Base-by-base conservation (phyloP, 164 flowering plant genomes). In the Kingdonia uniflora region DNA sequence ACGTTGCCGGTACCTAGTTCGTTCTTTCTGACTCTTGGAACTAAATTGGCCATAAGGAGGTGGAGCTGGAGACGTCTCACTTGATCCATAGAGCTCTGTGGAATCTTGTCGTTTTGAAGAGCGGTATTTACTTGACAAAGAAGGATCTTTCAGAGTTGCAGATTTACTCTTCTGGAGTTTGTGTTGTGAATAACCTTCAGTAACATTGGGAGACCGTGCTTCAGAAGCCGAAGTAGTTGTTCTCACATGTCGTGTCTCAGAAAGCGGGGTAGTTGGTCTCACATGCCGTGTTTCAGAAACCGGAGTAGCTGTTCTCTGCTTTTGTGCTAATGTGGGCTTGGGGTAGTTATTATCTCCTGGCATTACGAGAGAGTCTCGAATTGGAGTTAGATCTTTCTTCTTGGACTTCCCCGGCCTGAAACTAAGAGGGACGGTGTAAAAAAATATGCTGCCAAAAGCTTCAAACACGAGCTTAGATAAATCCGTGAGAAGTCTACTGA, bases 51-150 rank as follows among this genome's bases (percentile, higher is more conserved):
- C 41, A 42, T 70, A 57, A 2, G 65, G 67, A 53, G 82, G 6
- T 29, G 35, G 8, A n/a, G n/a, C n/a, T 29, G 35, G 62, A 52
- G 90, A 74, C 26, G 66, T 66, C 60, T 86, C 94, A 2, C 70
- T 69, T 19, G 88, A 66, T 37, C 80, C 81, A 54, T 82, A 84
- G 52, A 76, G 77, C 11, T 85, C 94, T 7, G 83, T 71, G 69
- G 60, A 73, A 26, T 88, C 96, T 57, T 78, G 91, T 50, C 84
- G 69, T 56, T 74, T 88, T 40, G 95, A 84, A 38, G 89, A 77
- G 33, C 90, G 68, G 55, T 85, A 86, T 74, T 83, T 91, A 72
- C 68, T 72, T 59, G 78, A 61, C 63, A 73, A 49, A 10, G 87
- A 76, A 26, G 91, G 77, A 39, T 91, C 96, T 65, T 74, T 87